Evolutionary conservation across 164 flowering plant species (phyloP).

Genomic region (Tinospora cordifolia): DNA sequence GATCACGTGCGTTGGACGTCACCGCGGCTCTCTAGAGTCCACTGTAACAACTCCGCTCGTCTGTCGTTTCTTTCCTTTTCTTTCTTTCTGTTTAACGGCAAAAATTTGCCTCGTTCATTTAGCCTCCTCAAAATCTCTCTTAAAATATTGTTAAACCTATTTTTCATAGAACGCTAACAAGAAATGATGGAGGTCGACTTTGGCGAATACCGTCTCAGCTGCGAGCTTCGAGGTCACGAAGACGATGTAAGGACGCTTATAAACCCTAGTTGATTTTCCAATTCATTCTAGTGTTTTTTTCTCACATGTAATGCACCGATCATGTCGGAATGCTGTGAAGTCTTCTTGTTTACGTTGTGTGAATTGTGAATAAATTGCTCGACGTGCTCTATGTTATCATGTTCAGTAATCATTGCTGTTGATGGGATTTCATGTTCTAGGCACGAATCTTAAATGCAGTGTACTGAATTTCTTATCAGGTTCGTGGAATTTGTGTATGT

Average conservation of each 20-base stretch:
- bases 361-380: too few species aligned
- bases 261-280: background rate
- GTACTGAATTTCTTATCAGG: conserved; percentile 34
- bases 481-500: conserved; percentile 82
- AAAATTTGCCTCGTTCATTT: too few species aligned
- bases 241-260: conserved; percentile 7
- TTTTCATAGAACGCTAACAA: background rate
- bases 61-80: too few species aligned
- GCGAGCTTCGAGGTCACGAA: conserved; percentile 9
- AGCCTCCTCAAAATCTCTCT: background rate
- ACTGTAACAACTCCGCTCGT: too few species aligned
- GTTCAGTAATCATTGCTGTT: background rate
- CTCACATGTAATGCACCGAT: background rate
- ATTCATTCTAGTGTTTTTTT: background rate
- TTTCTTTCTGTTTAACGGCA: too few species aligned
- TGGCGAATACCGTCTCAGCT: conserved; percentile 6
- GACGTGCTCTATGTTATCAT: background rate
- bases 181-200: conserved; percentile 5
- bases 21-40: too few species aligned
- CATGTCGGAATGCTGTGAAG: background rate
- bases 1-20: too few species aligned
- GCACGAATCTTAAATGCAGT: background rate
- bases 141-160: background rate
- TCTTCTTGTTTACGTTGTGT: too few species aligned
- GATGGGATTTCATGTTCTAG: background rate